Percentiles rank a stretch among this genome's conserved stretches.
These are phyloP conservation scores for Nemania diffusa DNA, from an alignment of 2,329 filamentous ascomycete genomes.

Conservation along the genomic window DNA sequence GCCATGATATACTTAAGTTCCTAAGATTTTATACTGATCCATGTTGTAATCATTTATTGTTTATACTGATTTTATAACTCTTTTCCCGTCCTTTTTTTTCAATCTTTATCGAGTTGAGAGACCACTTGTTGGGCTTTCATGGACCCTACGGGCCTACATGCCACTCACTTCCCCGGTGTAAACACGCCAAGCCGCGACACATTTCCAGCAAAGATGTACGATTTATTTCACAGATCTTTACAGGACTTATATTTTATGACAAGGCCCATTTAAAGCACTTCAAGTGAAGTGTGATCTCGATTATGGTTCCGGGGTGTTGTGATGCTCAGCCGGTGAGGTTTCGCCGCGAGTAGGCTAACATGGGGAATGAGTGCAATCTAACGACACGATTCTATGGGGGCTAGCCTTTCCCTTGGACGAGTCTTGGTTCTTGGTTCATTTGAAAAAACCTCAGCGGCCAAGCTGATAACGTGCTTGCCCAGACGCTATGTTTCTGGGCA, in stretches of 20 bases:
- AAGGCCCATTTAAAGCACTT: neutral
- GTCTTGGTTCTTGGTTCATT: neutral
- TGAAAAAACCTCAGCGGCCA: neutral
- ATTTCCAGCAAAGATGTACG: neutral
- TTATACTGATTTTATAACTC: too few species aligned
- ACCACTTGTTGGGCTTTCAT: too few species aligned
- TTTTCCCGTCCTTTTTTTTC: too few species aligned
- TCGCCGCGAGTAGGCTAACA: neutral
- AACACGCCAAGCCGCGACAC: too few species aligned
- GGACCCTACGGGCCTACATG: too few species aligned
- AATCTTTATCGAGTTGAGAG: too few species aligned
- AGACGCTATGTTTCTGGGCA: slow-evolving; percentile 3
- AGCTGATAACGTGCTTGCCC: neutral
- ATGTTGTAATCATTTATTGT: too few species aligned
- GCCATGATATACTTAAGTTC: too few species aligned
- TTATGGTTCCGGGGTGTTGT: neutral
- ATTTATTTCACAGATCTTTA: neutral
- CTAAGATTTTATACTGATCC: too few species aligned
- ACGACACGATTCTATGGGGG: neutral
- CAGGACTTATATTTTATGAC: too few species aligned
- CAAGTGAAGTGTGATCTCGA: neutral
- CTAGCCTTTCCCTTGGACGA: neutral
- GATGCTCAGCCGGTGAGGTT: neutral
- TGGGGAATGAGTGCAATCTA: neutral
- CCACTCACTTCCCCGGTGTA: too few species aligned